These are phyloP conservation scores for Psidium guajava DNA, from an alignment of 345 rosid species.

Conservation along the genomic window DNA sequence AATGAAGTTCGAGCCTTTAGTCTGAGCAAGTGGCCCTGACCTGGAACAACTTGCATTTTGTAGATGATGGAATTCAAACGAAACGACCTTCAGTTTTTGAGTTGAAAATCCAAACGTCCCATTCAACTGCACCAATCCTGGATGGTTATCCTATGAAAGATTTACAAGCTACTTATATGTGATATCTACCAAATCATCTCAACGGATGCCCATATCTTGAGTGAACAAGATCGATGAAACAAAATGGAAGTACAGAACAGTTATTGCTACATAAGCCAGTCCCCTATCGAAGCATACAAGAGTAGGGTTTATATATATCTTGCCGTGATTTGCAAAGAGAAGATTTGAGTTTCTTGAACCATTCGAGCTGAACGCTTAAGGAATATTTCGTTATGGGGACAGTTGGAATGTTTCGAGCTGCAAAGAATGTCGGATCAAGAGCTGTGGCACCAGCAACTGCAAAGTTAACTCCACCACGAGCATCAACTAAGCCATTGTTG, in stretches of 20 bases:
- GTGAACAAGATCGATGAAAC: background rate
- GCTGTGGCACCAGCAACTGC: constrained; percentile 75
- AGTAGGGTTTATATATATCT: background rate
- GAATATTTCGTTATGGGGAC: constrained; percentile 35
- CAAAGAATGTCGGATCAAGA: constrained; percentile 24
- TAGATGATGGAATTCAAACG: background rate
- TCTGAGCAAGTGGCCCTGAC: background rate
- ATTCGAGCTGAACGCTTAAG: constrained; percentile 36
- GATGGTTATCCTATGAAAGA: background rate
- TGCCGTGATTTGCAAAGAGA: constrained; percentile 22
- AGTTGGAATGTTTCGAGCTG: constrained; percentile 12
- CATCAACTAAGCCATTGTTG: constrained; percentile 4
- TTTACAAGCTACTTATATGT: background rate
- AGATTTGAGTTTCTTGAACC: constrained; percentile 56
- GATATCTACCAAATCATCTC: background rate
- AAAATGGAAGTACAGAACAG: background rate
- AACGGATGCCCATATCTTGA: background rate
- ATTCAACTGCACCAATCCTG: too few species aligned
- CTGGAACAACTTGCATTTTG: too few species aligned
- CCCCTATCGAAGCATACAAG: background rate
- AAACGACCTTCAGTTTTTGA: too few species aligned
- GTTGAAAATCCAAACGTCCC: too few species aligned
- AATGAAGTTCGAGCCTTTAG: background rate
- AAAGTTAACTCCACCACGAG: constrained; percentile 33
- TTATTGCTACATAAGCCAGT: background rate